Evolutionary conservation across 1,139 yeast species (phyloP).

Genomic region (Pichia sp.): DNA sequence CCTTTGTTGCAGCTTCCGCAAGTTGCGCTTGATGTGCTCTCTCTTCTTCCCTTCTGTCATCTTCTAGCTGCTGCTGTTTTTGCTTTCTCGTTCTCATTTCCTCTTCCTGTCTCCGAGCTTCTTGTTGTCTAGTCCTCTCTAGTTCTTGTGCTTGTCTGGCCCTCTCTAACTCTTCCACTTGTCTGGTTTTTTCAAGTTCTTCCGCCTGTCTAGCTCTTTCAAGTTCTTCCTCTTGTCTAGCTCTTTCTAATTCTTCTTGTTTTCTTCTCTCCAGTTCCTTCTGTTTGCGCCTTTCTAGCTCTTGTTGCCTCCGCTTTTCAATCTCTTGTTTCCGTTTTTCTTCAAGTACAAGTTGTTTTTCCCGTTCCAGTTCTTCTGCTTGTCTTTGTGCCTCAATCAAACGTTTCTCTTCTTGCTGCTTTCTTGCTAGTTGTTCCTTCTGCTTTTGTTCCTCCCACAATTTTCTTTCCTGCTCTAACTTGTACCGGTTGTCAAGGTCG

Average conservation of each 20-base stretch:
- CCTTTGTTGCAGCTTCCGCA: neutral
- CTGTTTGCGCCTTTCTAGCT: slow-evolving; percentile 14
- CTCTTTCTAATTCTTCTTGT: slow-evolving; percentile 6
- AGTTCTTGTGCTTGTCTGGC: neutral
- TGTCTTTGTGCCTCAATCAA: neutral
- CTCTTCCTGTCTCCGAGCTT: neutral
- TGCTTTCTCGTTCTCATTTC: neutral
- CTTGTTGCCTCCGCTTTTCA: slow-evolving; percentile 13
- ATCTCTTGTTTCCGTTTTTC: slow-evolving; percentile 8
- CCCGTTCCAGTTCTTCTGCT: neutral
- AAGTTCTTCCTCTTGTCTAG: slow-evolving; percentile 2
- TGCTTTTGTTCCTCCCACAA: slow-evolving; percentile 7
- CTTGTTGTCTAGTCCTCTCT: neutral
- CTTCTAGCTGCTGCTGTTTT: neutral
- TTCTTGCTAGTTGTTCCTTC: neutral
- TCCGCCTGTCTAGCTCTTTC: slow-evolving; percentile 1
- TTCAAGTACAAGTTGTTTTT: slow-evolving; percentile 3
- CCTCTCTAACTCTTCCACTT: neutral
- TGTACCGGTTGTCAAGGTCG: slow-evolving; percentile 4
- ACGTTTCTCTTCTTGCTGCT: neutral
- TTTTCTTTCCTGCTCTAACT: slow-evolving; percentile 9
- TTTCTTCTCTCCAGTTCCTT: slow-evolving; percentile 11
- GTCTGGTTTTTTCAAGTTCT: neutral
- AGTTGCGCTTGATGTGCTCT: neutral
- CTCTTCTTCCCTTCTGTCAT: neutral